Evolutionary conservation across 1,139 yeast species (phyloP).

Genomic region (Blastobotrys aristatus): DNA sequence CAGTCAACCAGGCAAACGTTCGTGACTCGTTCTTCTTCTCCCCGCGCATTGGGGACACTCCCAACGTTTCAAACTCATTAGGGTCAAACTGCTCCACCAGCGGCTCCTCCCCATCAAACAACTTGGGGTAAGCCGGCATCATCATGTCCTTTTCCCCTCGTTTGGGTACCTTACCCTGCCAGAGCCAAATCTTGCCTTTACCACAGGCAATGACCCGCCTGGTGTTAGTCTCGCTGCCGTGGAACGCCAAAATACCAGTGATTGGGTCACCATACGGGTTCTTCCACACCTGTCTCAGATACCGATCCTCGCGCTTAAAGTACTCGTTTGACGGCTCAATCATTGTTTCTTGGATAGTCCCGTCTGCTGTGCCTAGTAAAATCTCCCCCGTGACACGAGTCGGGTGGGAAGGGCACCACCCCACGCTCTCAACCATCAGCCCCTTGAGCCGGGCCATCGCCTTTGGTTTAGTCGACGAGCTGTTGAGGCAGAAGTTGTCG

Average conservation of each 20-base stretch:
- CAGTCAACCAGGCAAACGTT: slow-evolving; percentile 44
- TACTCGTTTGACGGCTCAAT: slow-evolving; percentile 44
- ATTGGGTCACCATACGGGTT: slow-evolving; percentile 30
- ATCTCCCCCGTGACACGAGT: slow-evolving; percentile 43
- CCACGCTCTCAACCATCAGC: slow-evolving; percentile 39
- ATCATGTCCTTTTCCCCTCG: slow-evolving; percentile 25
- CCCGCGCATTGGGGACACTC: slow-evolving; percentile 19
- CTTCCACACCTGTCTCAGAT: slow-evolving; percentile 39
- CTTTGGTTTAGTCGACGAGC: slow-evolving; percentile 37
- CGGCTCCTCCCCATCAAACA: slow-evolving; percentile 28
- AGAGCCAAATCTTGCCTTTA: slow-evolving; percentile 40
- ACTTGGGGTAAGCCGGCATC: slow-evolving; percentile 29
- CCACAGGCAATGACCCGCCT: slow-evolving; percentile 35
- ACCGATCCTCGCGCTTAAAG: slow-evolving; percentile 40
- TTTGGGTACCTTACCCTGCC: slow-evolving; percentile 31
- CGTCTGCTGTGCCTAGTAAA: slow-evolving; percentile 46
- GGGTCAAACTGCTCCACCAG: slow-evolving; percentile 29
- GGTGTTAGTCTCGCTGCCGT: slow-evolving; percentile 16
- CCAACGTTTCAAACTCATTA: slow-evolving; percentile 18
- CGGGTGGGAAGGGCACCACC: slow-evolving; percentile 41
- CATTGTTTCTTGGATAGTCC: slow-evolving; percentile 43
- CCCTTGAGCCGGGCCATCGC: slow-evolving; percentile 42
- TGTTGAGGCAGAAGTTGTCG: slow-evolving; percentile 45
- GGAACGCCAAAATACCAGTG: slow-evolving; percentile 35
- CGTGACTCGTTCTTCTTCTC: slow-evolving; percentile 14